These are phyloP conservation scores for Primulina huaijiensis DNA, from an alignment of 257 asterid genomes.

Conservation along the genomic window DNA sequence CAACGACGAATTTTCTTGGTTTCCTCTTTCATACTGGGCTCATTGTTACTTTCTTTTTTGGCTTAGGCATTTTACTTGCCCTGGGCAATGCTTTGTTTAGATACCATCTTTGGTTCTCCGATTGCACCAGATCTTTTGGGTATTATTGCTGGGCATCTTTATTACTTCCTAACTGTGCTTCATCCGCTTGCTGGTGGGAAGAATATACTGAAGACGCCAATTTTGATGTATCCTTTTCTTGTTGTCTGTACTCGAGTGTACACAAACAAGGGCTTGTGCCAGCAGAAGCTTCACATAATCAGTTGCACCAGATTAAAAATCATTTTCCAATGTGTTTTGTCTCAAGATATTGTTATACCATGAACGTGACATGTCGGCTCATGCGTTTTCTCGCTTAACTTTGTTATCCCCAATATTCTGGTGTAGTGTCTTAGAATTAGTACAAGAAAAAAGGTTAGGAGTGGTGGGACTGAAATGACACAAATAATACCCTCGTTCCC, in stretches of 20 bases:
- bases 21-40: constrained; percentile 7
- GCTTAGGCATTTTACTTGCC: constrained; percentile 93
- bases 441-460: background rate
- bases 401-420: background rate
- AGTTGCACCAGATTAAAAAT: background rate
- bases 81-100: constrained; percentile 96
- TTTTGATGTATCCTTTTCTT: constrained; percentile 77
- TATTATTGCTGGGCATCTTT: constrained; percentile 85
- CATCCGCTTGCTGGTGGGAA: constrained; percentile 94
- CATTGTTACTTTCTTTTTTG: constrained; percentile 17
- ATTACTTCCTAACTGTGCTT: constrained; percentile 81
- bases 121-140: constrained; percentile 78
- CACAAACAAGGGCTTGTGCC: background rate
- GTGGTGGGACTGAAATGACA: background rate
- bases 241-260: background rate
- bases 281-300: background rate
- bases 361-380: background rate
- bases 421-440: background rate
- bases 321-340: background rate
- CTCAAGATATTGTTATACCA: background rate
- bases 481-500: background rate
- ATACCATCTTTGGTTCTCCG: constrained; percentile 81
- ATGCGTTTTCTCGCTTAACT: background rate
- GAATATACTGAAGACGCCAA: constrained; percentile 68
- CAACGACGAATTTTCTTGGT: background rate